phyloP scores from a whole-genome alignment of 148 eudicot species.

The Chenopodium berlandieri region DNA sequence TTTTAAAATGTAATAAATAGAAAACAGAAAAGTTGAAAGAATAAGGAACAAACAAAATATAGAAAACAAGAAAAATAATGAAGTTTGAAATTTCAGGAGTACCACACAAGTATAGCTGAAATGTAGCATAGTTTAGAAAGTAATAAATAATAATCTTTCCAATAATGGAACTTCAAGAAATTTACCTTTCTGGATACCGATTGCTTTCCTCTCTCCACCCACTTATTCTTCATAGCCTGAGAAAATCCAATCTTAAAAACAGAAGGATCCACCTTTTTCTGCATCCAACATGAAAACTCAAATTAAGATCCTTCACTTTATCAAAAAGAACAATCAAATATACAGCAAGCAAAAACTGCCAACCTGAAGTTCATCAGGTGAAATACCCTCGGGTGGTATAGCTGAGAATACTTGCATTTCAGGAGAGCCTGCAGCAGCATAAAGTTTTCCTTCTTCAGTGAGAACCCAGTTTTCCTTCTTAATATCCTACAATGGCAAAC shows the following conservation, averaged over 20 bases:
- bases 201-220: conserved; percentile 73
- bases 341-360: background rate
- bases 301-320: background rate
- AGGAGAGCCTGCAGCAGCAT: conserved; percentile 80
- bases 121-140: background rate
- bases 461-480: conserved; percentile 80
- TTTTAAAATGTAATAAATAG: too few relatives aligned
- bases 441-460: conserved; percentile 69
- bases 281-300: conserved; percentile 28
- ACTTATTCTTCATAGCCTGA: conserved; percentile 75
- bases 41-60: background rate
- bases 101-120: too few relatives aligned
- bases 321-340: background rate
- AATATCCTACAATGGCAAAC: conserved; percentile 61
- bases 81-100: background rate
- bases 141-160: background rate
- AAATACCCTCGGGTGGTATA: conserved; percentile 77
- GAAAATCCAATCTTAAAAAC: conserved; percentile 58
- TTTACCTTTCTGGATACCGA: conserved; percentile 60
- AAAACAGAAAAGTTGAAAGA: background rate
- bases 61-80: background rate
- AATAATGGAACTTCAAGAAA: too few relatives aligned
- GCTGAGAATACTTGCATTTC: conserved; percentile 69
- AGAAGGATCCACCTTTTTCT: conserved; percentile 65
- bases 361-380: conserved; percentile 73